Conservation (phyloP, 1,284 basidiomycete species). For the Nidula niveotomentosa region DNA sequence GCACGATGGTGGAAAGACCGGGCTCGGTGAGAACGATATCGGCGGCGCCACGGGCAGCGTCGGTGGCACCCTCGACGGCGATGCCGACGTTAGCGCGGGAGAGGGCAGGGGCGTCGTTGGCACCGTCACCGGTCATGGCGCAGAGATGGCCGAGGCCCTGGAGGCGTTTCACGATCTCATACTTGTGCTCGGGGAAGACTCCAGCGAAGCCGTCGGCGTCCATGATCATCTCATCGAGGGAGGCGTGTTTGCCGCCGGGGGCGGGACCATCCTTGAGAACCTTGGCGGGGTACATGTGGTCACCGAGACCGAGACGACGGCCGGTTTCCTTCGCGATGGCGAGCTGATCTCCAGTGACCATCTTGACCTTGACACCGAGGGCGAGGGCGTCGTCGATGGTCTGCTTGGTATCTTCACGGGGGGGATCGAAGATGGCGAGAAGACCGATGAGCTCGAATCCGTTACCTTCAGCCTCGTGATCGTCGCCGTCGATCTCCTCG, state of each 20-base stretch:
- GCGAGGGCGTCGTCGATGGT: constrained; percentile 96
- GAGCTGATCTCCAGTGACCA: constrained; percentile 99
- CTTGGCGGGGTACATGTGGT: constrained; percentile 97
- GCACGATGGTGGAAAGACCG: constrained; percentile 94
- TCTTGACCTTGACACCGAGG: constrained; percentile 98
- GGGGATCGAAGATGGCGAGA: constrained; percentile 97
- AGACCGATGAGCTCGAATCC: constrained; percentile 98
- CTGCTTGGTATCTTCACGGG: constrained; percentile 98
- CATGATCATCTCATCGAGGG: constrained; percentile 92
- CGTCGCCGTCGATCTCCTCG: constrained; percentile 88
- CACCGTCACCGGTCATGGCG: constrained; percentile 95
- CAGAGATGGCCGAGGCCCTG: constrained; percentile 87
- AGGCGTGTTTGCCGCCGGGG: constrained; percentile 76
- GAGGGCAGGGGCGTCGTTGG: constrained; percentile 92
- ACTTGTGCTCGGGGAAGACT: constrained; percentile 97
- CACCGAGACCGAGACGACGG: constrained; percentile 90
- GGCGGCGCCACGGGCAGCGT: constrained; percentile 92
- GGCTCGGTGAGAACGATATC: constrained; percentile 95
- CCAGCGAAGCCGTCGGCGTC: constrained; percentile 92
- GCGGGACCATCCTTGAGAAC: constrained; percentile 90
- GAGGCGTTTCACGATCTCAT: constrained; percentile 84
- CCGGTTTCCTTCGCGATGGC: constrained; percentile 99
- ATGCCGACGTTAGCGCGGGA: constrained; percentile 96
- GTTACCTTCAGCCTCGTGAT: constrained; percentile 83
- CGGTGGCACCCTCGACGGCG: constrained; percentile 94